Conservation (phyloP, 2,329 filamentous ascomycete species). For the Lecanicillium sp. region DNA sequence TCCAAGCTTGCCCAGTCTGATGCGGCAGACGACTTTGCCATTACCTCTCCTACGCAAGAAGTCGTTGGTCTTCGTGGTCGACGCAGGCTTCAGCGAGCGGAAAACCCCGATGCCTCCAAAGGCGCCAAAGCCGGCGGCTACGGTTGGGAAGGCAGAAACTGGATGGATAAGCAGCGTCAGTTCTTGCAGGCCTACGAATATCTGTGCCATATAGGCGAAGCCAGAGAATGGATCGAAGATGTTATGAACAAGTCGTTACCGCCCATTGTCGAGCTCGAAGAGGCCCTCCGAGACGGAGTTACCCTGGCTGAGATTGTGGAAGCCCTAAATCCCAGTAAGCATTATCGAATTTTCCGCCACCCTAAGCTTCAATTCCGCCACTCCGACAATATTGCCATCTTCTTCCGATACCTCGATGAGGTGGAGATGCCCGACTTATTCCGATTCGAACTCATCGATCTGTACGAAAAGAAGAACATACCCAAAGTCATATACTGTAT, state of each 20-base stretch:
- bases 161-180: constrained; percentile 98
- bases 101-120: constrained; percentile 39
- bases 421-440: constrained; percentile 92
- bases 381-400: constrained; percentile 95
- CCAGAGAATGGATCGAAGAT: constrained; percentile 97
- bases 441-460: constrained; percentile 90
- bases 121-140: constrained; percentile 45
- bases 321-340: constrained; percentile 68
- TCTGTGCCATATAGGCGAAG: constrained; percentile 96
- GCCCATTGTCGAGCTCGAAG: constrained; percentile 87
- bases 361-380: constrained; percentile 85
- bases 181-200: constrained; percentile 97
- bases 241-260: constrained; percentile 79
- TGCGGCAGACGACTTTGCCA: constrained; percentile 70
- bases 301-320: constrained; percentile 92
- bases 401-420: constrained; percentile 89
- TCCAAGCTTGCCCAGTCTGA: constrained; percentile 73
- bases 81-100: constrained; percentile 67
- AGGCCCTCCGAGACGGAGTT: constrained; percentile 85
- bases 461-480: constrained; percentile 99
- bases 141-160: constrained; percentile 76
- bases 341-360: constrained; percentile 76
- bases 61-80: constrained; percentile 83
- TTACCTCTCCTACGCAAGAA: constrained; percentile 71
- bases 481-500: constrained; percentile 99